Evolutionary conservation across 176 grass and related monocot species (phyloP).

Genomic region (Rhipidocladum racemiflorum): DNA sequence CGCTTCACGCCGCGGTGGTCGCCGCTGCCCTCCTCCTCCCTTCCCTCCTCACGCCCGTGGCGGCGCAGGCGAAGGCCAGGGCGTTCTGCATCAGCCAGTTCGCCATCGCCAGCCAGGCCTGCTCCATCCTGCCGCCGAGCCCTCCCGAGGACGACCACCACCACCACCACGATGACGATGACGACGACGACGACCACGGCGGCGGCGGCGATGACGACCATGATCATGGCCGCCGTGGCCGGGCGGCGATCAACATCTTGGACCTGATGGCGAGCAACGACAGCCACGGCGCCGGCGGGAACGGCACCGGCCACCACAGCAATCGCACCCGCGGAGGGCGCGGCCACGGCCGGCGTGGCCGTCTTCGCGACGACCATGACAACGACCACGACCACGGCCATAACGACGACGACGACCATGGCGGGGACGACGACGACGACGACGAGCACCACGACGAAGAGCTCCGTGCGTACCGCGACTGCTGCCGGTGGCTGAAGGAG

Average conservation of each 20-base stretch:
- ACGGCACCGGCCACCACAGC: slow-evolving; percentile 37
- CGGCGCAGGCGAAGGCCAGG: slow-evolving; percentile 39
- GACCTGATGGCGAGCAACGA: slow-evolving; percentile 14
- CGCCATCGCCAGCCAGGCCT: slow-evolving; percentile 74
- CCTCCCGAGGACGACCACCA: slow-evolving; percentile 37
- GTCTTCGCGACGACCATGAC: neutral
- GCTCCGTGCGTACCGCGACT: slow-evolving; percentile 55
- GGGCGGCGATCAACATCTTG: neutral
- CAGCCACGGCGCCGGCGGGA: neutral
- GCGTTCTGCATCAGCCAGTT: slow-evolving; percentile 84
- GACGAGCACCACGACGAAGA: slow-evolving; percentile 44
- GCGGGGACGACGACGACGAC: neutral
- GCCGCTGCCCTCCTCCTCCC: slow-evolving; percentile 41
- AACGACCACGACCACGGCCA: neutral
- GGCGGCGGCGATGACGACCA: neutral
- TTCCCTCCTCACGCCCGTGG: slow-evolving; percentile 21
- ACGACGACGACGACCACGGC: neutral
- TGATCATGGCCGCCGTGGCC: neutral
- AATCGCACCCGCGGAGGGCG: slow-evolving; percentile 24
- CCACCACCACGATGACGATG: neutral
- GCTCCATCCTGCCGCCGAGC: slow-evolving; percentile 54
- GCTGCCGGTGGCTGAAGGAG: slow-evolving; percentile 77
- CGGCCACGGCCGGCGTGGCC: slow-evolving; percentile 6
- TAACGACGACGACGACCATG: neutral
- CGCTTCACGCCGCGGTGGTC: slow-evolving; percentile 21